Evolutionary conservation across 1,284 basidiomycete genomes (phyloP).

Genomic region (Pisolithus thermaeus): DNA sequence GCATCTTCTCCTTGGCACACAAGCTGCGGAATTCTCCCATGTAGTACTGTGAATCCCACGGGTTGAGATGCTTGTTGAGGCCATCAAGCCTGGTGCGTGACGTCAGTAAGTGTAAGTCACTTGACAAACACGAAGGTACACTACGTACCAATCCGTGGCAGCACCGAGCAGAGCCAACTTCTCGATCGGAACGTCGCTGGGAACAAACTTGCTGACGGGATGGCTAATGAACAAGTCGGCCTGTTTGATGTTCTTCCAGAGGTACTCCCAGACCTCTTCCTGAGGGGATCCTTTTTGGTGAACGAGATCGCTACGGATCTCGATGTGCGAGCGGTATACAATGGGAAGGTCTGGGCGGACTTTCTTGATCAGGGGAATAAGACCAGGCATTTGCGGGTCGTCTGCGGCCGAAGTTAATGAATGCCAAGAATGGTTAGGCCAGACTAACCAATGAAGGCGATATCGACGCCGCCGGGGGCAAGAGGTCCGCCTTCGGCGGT

Average conservation of each 20-base stretch:
- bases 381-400: slow-evolving; percentile 81
- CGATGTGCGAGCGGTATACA: slow-evolving; percentile 87
- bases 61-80: slow-evolving; percentile 73
- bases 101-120: background rate
- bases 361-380: slow-evolving; percentile 83
- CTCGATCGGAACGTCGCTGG: slow-evolving; percentile 69
- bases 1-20: slow-evolving; percentile 72
- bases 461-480: slow-evolving; percentile 72
- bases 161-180: slow-evolving; percentile 69
- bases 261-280: slow-evolving; percentile 83
- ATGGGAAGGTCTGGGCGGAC: slow-evolving; percentile 76
- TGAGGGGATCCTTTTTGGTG: slow-evolving; percentile 73
- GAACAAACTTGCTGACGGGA: slow-evolving; percentile 88
- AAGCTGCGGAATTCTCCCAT: slow-evolving; percentile 77
- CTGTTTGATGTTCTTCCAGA: slow-evolving; percentile 83
- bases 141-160: slow-evolving; percentile 69
- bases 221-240: slow-evolving; percentile 86
- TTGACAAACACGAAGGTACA: background rate
- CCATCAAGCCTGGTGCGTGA: slow-evolving; percentile 66
- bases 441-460: slow-evolving; percentile 72
- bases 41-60: slow-evolving; percentile 75
- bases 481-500: slow-evolving; percentile 74
- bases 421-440: background rate
- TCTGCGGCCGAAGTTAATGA: slow-evolving; percentile 36
- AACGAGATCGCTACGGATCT: slow-evolving; percentile 77